Evolutionary conservation across 768 basidiomycete genomes (phyloP).

Genomic region (Auricularia sp.): DNA sequence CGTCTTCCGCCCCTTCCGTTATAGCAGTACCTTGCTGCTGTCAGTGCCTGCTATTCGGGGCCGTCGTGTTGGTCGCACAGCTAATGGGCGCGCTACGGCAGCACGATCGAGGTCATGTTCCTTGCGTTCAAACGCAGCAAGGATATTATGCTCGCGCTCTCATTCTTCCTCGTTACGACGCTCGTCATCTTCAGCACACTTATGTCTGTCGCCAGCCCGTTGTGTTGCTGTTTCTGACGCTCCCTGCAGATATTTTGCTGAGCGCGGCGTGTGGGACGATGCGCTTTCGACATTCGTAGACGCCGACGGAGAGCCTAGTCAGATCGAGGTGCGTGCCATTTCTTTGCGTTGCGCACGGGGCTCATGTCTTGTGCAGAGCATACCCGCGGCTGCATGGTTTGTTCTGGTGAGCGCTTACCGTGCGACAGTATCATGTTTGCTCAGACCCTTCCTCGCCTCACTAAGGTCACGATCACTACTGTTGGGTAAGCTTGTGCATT

Average conservation of each 20-base stretch:
- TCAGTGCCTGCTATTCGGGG: slow-evolving; percentile 26
- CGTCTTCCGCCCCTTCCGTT: slow-evolving; percentile 82
- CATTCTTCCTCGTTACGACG: slow-evolving; percentile 83
- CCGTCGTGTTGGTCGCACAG: background rate
- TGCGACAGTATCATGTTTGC: slow-evolving; percentile 34
- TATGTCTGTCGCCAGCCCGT: slow-evolving; percentile 34
- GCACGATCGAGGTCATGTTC: slow-evolving; percentile 90
- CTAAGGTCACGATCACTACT: background rate
- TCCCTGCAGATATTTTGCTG: slow-evolving; percentile 64
- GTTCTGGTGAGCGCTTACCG: slow-evolving; percentile 16
- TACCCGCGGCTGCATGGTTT: slow-evolving; percentile 71
- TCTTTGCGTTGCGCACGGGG: background rate
- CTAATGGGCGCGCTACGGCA: slow-evolving; percentile 16
- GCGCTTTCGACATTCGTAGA: slow-evolving; percentile 73
- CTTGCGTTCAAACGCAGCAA: slow-evolving; percentile 76
- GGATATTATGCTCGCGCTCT: slow-evolving; percentile 76
- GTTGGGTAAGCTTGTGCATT: background rate
- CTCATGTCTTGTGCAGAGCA: slow-evolving; percentile 31
- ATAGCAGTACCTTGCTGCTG: slow-evolving; percentile 75
- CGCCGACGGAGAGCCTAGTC: slow-evolving; percentile 71
- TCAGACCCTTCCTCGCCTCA: slow-evolving; percentile 44
- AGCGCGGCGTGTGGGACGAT: slow-evolving; percentile 84
- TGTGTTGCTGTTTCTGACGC: background rate
- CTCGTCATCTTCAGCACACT: slow-evolving; percentile 82
- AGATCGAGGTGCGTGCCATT: slow-evolving; percentile 48